phyloP scores from a whole-genome alignment of 768 basidiomycete genomes.

The Asterophora lycoperdoides region DNA sequence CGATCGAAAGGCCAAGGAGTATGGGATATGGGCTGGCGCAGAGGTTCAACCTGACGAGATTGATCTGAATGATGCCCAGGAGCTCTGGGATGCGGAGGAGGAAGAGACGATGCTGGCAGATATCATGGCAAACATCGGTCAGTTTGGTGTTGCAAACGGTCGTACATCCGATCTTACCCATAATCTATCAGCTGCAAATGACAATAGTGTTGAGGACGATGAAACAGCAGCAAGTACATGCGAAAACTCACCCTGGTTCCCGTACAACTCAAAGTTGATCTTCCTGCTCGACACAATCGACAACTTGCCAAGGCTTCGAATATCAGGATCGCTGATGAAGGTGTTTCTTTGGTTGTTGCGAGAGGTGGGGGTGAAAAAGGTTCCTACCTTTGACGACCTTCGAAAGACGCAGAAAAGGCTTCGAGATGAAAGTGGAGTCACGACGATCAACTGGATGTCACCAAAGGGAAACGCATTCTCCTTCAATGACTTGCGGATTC shows the following conservation, averaged over 20 bases:
- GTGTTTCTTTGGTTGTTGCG: conserved; percentile 29
- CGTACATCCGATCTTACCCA: conserved; percentile 4
- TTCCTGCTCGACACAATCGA: conserved; percentile 29
- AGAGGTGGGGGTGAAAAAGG: conserved; percentile 22
- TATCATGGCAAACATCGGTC: conserved; percentile 10
- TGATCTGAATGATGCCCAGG: conserved; percentile 1
- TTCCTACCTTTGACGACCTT: conserved; percentile 24
- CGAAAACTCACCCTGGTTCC: conserved; percentile 2
- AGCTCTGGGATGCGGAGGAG: conserved; percentile 11
- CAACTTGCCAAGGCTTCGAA: conserved; percentile 27
- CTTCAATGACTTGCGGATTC: conserved; percentile 24
- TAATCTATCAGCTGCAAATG: too few relatives aligned
- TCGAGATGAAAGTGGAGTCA: conserved; percentile 13
- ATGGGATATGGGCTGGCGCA: conserved; percentile 8
- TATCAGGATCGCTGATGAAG: conserved; percentile 26
- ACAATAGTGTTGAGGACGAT: neutral
- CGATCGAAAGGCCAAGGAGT: conserved; percentile 6
- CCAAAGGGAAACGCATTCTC: conserved; percentile 27
- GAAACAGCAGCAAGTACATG: neutral
- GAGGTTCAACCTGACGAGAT: conserved; percentile 8
- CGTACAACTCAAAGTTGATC: conserved; percentile 8
- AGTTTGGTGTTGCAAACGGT: conserved; percentile 3
- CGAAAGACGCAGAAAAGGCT: conserved; percentile 20
- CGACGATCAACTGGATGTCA: conserved; percentile 18
- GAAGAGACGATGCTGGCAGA: conserved; percentile 12